phyloP scores from a whole-genome alignment of 495 filamentous ascomycete species.

The Talaromyces ruber region DNA sequence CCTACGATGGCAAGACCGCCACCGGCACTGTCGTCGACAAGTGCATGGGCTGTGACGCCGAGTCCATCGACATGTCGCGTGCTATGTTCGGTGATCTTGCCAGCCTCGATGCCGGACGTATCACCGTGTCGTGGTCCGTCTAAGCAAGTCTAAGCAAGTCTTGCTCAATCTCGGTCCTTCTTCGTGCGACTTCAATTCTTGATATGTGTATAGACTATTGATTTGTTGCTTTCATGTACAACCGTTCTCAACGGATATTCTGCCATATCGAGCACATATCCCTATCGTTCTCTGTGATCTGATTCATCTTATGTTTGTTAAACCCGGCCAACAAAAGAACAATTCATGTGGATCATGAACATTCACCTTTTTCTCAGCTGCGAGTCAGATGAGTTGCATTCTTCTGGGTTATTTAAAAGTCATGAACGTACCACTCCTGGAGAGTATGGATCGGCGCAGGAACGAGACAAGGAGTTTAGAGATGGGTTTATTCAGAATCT shows the following conservation, averaged over 20 bases:
- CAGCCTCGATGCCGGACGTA: constrained; percentile 18
- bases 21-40: constrained; percentile 60
- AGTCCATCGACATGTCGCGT: constrained; percentile 38
- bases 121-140: constrained; percentile 10
- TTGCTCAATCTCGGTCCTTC: background rate
- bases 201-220: constrained; percentile 6
- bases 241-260: background rate
- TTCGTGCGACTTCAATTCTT: background rate
- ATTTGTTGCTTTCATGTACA: constrained; percentile 1
- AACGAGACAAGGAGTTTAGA: background rate
- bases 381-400: constrained; percentile 4
- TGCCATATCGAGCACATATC: background rate
- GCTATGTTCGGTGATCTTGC: constrained; percentile 31
- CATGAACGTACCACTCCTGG: constrained; percentile 2
- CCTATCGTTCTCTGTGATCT: background rate
- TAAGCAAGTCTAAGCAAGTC: background rate
- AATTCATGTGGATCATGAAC: constrained; percentile 6
- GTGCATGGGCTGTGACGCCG: constrained; percentile 57
- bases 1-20: constrained; percentile 43
- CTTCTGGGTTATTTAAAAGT: background rate
- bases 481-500: background rate
- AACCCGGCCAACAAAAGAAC: background rate
- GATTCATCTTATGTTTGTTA: constrained; percentile 3
- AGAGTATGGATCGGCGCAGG: constrained; percentile 1
- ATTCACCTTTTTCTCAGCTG: background rate